These are phyloP conservation scores for Histomonas meleagridis DNA, from an alignment of 208 protist genomes.

Conservation along the genomic window DNA sequence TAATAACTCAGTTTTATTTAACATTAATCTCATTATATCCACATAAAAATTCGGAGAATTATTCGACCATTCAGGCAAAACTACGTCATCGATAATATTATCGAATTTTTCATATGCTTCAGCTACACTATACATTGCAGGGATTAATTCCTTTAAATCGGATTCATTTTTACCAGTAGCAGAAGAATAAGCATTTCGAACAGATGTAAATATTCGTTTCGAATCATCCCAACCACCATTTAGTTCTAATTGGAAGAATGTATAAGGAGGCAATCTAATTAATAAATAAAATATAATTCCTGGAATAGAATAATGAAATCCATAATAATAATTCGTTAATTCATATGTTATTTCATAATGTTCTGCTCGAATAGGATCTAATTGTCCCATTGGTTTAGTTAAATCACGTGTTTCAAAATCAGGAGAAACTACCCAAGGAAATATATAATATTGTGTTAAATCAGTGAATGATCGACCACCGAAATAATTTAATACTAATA, in stretches of 20 bases:
- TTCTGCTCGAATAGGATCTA: not conserved
- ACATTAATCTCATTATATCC: not conserved
- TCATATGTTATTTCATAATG: not conserved
- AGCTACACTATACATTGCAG: not conserved
- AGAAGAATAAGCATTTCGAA: not conserved
- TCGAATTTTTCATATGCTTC: not conserved
- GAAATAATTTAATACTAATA: not conserved
- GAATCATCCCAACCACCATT: not conserved
- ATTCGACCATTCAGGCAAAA: not conserved
- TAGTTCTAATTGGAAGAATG: not conserved
- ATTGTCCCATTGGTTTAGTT: not conserved
- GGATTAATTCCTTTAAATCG: not conserved
- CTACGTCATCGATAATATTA: not conserved
- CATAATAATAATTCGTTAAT: not conserved
- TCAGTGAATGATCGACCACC: not conserved
- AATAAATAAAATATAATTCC: not conserved
- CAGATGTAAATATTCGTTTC: not conserved
- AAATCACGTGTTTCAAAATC: not conserved
- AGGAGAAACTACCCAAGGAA: conserved; percentile 4
- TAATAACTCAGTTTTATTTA: not conserved
- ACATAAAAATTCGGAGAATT: not conserved
- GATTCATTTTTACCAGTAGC: not conserved
- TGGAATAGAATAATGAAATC: conserved; percentile 5
- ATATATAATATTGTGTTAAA: not conserved
- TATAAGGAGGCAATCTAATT: not conserved